phyloP scores from a whole-genome alignment of 2,329 filamentous ascomycete species.

The Colletotrichum cuscutae region DNA sequence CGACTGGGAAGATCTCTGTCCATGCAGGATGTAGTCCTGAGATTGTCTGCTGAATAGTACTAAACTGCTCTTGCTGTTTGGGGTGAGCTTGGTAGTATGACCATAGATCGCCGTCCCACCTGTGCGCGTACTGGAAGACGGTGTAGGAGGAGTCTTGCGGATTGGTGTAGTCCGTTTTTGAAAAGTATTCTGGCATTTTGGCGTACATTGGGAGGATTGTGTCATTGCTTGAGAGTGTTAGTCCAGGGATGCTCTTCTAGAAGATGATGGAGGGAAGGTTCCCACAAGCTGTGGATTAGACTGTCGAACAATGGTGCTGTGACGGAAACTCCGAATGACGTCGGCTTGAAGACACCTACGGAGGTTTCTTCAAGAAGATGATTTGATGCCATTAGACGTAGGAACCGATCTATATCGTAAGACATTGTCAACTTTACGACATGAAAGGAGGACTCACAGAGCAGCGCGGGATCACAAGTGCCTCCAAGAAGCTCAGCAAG shows the following conservation, averaged over 20 bases:
- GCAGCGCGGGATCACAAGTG: neutral
- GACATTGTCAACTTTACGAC: neutral
- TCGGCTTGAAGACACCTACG: neutral
- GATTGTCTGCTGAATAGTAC: constrained; percentile 9
- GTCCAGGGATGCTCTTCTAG: too few species aligned
- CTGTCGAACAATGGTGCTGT: constrained; percentile 6
- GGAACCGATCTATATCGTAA: neutral
- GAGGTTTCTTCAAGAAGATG: neutral
- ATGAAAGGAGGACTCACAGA: neutral
- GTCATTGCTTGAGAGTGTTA: neutral
- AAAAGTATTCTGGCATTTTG: neutral
- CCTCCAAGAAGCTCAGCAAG: neutral
- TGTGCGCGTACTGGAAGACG: constrained; percentile 4
- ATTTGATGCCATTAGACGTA: constrained; percentile 10
- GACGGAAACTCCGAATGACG: neutral
- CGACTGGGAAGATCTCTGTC: neutral
- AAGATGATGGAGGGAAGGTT: too few species aligned
- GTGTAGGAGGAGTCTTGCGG: neutral
- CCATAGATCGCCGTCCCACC: constrained; percentile 5
- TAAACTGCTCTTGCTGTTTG: constrained; percentile 13
- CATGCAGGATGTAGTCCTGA: neutral
- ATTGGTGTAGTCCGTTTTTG: neutral
- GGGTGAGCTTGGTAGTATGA: constrained; percentile 10
- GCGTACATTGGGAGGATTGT: constrained; percentile 5
- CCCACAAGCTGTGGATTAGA: constrained; percentile 1